These are phyloP conservation scores for Globisporangium apiculatum DNA, from an alignment of 352 stramenopile genomes.

Conservation along the genomic window DNA sequence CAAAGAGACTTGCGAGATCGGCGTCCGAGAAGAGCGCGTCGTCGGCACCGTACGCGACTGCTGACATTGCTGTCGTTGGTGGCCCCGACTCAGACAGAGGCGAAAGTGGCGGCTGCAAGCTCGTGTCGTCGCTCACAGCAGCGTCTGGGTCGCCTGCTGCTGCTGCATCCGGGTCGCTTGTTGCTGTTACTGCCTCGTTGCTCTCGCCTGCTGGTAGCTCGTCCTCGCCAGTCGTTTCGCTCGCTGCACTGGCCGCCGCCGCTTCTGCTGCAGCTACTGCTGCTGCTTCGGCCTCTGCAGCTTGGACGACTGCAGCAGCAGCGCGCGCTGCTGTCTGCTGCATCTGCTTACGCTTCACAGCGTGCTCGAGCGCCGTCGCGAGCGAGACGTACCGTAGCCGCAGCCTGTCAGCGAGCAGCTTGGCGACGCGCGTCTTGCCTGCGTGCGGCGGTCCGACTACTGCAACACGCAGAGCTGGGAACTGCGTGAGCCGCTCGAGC, in stretches of 20 bases:
- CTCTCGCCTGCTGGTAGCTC: background rate
- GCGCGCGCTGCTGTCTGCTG: background rate
- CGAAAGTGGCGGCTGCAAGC: too few relatives aligned
- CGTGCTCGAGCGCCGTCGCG: constrained; percentile 29
- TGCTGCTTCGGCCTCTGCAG: background rate
- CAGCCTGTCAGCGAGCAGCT: constrained; percentile 32
- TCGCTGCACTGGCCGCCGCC: background rate
- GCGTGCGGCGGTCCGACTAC: constrained; percentile 50
- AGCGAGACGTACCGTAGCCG: constrained; percentile 45
- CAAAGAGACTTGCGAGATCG: constrained; percentile 26
- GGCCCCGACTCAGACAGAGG: background rate
- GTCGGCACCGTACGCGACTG: constrained; percentile 4
- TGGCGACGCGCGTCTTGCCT: constrained; percentile 51
- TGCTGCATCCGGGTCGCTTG: background rate
- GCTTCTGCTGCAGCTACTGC: constrained; percentile 4
- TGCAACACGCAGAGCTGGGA: constrained; percentile 35
- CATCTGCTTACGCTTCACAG: constrained; percentile 20
- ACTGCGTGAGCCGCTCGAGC: constrained; percentile 25
- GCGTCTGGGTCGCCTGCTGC: background rate
- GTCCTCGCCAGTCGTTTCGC: background rate
- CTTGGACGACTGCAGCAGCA: background rate
- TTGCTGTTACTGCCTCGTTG: background rate
- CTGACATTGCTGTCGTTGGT: background rate
- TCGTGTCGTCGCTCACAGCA: background rate
- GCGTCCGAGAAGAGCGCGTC: constrained; percentile 30